Percentiles rank a stretch among this genome's conserved stretches.
phyloP scores from a whole-genome alignment of 495 filamentous ascomycete species.

The Neurospora sp. region DNA sequence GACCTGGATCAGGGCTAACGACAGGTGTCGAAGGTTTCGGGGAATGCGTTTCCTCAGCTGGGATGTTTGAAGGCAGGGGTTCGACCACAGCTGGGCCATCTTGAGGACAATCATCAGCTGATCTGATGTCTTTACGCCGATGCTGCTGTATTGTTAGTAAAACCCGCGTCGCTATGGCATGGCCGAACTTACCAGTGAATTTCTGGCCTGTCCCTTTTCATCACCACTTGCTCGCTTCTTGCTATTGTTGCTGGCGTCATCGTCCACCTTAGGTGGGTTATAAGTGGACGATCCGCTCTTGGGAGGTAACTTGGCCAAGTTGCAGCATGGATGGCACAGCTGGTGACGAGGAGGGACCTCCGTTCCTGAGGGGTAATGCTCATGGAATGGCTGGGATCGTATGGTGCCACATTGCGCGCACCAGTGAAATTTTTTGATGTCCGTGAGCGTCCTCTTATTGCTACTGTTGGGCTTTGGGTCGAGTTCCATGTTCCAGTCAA shows the following conservation, averaged over 20 bases:
- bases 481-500: neutral
- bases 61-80: neutral
- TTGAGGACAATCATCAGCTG: neutral
- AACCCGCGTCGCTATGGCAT: neutral
- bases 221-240: neutral
- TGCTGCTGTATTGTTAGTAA: neutral
- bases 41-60: neutral
- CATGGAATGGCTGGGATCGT: neutral
- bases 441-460: neutral
- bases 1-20: neutral
- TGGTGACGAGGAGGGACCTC: neutral
- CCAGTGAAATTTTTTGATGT: neutral
- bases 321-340: neutral
- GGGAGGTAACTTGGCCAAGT: neutral
- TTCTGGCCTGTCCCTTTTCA: neutral
- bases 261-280: neutral
- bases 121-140: neutral
- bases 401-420: neutral
- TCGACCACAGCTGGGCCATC: neutral
- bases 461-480: neutral
- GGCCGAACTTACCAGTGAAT: neutral
- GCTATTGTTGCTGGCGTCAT: neutral
- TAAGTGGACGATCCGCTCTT: neutral
- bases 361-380: neutral
- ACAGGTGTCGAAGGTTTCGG: neutral